Evolutionary conservation across 495 filamentous ascomycete genomes (phyloP).

Genomic region (Glutinoglossum americanum): DNA sequence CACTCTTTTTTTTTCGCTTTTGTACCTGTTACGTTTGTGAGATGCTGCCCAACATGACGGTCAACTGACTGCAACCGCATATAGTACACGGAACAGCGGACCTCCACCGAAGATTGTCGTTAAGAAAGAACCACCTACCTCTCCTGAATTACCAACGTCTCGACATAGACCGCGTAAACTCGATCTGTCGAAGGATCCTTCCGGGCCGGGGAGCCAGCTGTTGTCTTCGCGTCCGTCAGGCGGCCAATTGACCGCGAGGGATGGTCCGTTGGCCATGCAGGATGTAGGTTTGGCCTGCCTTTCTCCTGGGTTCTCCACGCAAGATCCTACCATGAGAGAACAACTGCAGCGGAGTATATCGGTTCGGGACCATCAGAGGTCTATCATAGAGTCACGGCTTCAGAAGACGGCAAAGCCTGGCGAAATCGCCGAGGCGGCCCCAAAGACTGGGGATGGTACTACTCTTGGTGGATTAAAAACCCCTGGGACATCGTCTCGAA

Average conservation of each 20-base stretch:
- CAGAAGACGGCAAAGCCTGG: conserved; percentile 70
- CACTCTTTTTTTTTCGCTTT: neutral
- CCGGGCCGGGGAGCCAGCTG: conserved; percentile 26
- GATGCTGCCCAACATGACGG: neutral
- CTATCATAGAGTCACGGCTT: conserved; percentile 80
- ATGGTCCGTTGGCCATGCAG: conserved; percentile 55
- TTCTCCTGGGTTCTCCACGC: conserved; percentile 84
- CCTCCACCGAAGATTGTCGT: conserved; percentile 63
- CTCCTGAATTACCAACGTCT: conserved; percentile 47
- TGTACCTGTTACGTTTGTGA: neutral
- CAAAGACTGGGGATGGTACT: conserved; percentile 1
- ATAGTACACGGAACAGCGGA: conserved; percentile 17
- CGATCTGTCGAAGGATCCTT: conserved; percentile 54
- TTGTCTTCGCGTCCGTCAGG: conserved; percentile 41
- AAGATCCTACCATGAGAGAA: conserved; percentile 91
- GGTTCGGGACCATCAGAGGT: conserved; percentile 80
- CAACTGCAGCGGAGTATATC: conserved; percentile 85
- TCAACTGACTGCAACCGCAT: neutral
- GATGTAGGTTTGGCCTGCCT: conserved; percentile 86
- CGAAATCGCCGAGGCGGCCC: conserved; percentile 20
- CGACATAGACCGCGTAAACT: conserved; percentile 75
- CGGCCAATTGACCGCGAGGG: conserved; percentile 59
- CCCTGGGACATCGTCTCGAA: conserved; percentile 42
- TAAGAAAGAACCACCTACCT: conserved; percentile 83
- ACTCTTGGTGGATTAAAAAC: conserved; percentile 38